phyloP scores from a whole-genome alignment of 495 filamentous ascomycete species.

The Penicillium coprophilum region DNA sequence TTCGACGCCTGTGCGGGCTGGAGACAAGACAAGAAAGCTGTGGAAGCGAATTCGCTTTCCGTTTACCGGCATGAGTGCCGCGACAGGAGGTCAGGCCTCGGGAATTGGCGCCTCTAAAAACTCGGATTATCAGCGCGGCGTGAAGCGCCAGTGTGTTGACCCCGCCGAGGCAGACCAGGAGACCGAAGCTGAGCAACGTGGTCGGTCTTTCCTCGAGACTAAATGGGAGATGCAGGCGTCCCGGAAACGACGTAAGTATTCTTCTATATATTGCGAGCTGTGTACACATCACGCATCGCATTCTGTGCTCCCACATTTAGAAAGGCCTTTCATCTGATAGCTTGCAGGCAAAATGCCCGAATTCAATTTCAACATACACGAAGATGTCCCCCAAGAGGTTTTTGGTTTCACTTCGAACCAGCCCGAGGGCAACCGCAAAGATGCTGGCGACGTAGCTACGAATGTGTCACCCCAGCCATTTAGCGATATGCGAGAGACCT shows the following conservation, averaged over 20 bases:
- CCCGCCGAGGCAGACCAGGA: conserved; percentile 17
- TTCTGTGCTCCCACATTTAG: conserved; percentile 2
- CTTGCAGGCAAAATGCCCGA: conserved; percentile 42
- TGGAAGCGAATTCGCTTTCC: conserved; percentile 52
- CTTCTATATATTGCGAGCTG: background rate
- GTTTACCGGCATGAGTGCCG: conserved; percentile 41
- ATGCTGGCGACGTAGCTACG: conserved; percentile 15
- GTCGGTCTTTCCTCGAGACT: conserved; percentile 43
- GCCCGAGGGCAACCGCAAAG: background rate
- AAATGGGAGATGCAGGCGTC: conserved; percentile 38
- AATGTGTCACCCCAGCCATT: conserved; percentile 15
- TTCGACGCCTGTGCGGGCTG: conserved; percentile 49
- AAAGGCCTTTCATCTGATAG: conserved; percentile 4
- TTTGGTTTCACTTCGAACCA: conserved; percentile 8
- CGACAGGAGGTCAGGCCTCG: conserved; percentile 25
- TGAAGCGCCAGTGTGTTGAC: conserved; percentile 47
- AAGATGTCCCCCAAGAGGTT: conserved; percentile 12
- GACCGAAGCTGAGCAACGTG: conserved; percentile 17
- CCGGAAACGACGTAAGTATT: conserved; percentile 42
- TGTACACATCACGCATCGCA: background rate
- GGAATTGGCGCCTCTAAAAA: conserved; percentile 39
- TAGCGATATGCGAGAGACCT: conserved; percentile 4
- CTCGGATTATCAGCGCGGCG: conserved; percentile 36
- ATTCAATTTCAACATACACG: conserved; percentile 20
- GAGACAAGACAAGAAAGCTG: conserved; percentile 46